Percentiles rank a stretch among this genome's conserved stretches.
Evolutionary conservation across 495 filamentous ascomycete species (phyloP).

Genomic region (Pseudevernia furfuracea): DNA sequence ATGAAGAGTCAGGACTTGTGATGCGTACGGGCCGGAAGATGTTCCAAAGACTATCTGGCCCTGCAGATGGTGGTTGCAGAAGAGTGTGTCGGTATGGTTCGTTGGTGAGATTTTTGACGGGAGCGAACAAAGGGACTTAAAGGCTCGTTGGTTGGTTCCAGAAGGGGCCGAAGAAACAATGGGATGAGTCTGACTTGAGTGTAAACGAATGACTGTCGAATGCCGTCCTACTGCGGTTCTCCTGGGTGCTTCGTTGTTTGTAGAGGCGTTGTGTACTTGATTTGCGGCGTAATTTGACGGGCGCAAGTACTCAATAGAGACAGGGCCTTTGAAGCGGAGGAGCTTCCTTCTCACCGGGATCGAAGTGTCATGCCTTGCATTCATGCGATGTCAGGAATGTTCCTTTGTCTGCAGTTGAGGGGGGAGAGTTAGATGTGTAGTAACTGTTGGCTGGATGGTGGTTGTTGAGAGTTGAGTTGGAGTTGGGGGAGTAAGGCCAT

Average conservation of each 20-base stretch:
- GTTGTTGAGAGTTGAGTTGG: not conserved
- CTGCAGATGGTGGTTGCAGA: slow-evolving; percentile 1
- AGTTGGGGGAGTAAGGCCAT: not conserved
- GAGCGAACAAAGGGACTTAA: slow-evolving; percentile 2
- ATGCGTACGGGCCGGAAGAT: not conserved
- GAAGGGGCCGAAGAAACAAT: not conserved
- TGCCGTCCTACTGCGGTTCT: not conserved
- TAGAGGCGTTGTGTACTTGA: slow-evolving; percentile 14
- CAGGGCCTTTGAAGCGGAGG: slow-evolving; percentile 1
- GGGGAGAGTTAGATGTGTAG: not conserved
- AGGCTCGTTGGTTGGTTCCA: not conserved
- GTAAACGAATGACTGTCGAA: slow-evolving; percentile 6
- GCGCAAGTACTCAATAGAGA: no score
- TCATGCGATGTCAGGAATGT: no score
- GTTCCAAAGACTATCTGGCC: not conserved
- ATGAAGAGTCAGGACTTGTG: not conserved
- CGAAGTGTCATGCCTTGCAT: not conserved
- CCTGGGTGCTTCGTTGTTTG: not conserved
- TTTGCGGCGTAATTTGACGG: slow-evolving; percentile 15
- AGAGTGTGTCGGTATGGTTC: not conserved
- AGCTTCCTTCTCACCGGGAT: slow-evolving; percentile 4
- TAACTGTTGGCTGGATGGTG: not conserved
- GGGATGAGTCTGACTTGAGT: not conserved
- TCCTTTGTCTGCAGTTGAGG: no score
- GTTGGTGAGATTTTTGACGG: not conserved